Evolutionary conservation across 73 alveolate species (phyloP).

Genomic region (Paramecium pentaurelia): DNA sequence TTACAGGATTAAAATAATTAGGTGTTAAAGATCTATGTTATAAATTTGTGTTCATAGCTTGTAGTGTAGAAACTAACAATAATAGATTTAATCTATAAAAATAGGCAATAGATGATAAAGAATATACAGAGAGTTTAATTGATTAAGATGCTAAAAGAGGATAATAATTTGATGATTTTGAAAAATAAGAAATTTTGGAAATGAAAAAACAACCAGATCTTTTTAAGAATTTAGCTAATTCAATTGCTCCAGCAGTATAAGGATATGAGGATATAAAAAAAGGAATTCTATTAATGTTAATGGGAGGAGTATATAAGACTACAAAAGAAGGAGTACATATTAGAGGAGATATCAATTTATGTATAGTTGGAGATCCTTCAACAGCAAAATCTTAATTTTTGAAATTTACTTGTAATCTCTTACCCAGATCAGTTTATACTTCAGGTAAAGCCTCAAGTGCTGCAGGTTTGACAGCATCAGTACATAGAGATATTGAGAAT

Average conservation of each 20-base stretch:
- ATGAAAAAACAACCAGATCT: constrained; percentile 83
- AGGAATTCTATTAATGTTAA: constrained; percentile 95
- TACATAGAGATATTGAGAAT: constrained; percentile 92
- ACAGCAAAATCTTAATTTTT: constrained; percentile 98
- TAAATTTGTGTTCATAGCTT: constrained; percentile 95
- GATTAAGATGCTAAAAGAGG: constrained; percentile 70
- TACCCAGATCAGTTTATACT: constrained; percentile 96
- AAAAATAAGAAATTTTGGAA: constrained; percentile 73
- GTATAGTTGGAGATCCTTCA: constrained; percentile 99
- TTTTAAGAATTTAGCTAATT: constrained; percentile 85
- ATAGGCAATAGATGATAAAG: constrained; percentile 62
- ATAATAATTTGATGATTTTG: constrained; percentile 71
- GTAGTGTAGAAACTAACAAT: constrained; percentile 73
- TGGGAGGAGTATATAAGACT: constrained; percentile 96
- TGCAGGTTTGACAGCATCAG: constrained; percentile 98
- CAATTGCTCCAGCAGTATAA: constrained; percentile 95
- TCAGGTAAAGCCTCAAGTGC: constrained; percentile 99
- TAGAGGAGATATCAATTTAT: constrained; percentile 98
- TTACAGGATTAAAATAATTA: constrained; percentile 92
- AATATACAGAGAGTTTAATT: constrained; percentile 55
- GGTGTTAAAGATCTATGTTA: constrained; percentile 97
- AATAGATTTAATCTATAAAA: constrained; percentile 67
- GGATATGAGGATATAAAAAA: constrained; percentile 98
- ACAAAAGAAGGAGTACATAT: constrained; percentile 97
- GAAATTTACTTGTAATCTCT: constrained; percentile 89